Evolutionary conservation across 2,329 filamentous ascomycete species (phyloP).

Genomic region (Sporothrix pallida): DNA sequence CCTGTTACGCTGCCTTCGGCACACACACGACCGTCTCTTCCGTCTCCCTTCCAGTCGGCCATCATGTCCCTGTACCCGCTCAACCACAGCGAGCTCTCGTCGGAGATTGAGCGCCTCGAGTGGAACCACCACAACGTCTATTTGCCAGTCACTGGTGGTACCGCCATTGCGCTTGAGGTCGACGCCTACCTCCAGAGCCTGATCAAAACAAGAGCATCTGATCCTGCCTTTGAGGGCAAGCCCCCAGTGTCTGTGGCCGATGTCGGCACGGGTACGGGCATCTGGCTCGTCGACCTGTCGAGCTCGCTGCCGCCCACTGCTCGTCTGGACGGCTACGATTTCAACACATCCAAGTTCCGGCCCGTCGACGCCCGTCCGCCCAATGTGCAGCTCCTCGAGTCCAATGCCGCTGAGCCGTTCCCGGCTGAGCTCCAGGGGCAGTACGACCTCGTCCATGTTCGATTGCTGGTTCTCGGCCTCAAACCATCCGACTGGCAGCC

Average conservation of each 20-base stretch:
- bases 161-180: slow-evolving; percentile 28
- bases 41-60: background rate
- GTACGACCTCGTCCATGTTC: slow-evolving; percentile 36
- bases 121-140: slow-evolving; percentile 32
- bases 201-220: background rate
- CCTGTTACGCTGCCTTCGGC: background rate
- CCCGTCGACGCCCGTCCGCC: slow-evolving; percentile 26
- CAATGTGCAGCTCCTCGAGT: slow-evolving; percentile 30
- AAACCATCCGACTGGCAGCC: slow-evolving; percentile 25
- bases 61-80: slow-evolving; percentile 31
- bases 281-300: slow-evolving; percentile 36
- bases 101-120: slow-evolving; percentile 35
- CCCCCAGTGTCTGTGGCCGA: slow-evolving; percentile 1
- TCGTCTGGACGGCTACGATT: slow-evolving; percentile 34
- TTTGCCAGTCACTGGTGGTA: slow-evolving; percentile 24
- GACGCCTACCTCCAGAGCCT: slow-evolving; percentile 17
- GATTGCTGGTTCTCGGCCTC: slow-evolving; percentile 30
- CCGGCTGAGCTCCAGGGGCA: slow-evolving; percentile 16
- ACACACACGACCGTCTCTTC: background rate
- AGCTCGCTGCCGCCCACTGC: slow-evolving; percentile 19
- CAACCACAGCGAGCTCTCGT: slow-evolving; percentile 26
- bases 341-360: slow-evolving; percentile 33
- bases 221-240: background rate
- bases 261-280: slow-evolving; percentile 33
- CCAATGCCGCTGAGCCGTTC: slow-evolving; percentile 25